These are phyloP conservation scores for Beauveria australis DNA, from an alignment of 2,329 filamentous ascomycete genomes.

Conservation along the genomic window DNA sequence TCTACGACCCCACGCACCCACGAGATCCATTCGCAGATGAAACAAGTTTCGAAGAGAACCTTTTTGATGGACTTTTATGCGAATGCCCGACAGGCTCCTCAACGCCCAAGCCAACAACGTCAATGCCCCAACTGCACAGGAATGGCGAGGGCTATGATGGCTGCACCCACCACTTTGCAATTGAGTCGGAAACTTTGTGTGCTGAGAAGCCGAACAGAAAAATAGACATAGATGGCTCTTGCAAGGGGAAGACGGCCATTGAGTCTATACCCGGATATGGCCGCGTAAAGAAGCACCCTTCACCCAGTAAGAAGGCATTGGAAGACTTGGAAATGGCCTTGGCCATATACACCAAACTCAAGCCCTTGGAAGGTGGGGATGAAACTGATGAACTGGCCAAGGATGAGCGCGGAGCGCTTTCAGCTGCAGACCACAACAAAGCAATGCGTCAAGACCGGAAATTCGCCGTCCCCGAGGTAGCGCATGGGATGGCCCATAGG, in stretches of 20 bases:
- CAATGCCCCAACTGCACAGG: not conserved
- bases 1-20: conserved; percentile 9
- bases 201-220: not conserved
- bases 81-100: conserved; percentile 29
- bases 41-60: conserved; percentile 28
- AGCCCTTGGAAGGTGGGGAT: conserved; percentile 13
- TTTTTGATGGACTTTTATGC: conserved; percentile 30
- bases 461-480: not conserved
- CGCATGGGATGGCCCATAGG: not conserved
- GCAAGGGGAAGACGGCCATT: no score
- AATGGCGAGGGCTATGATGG: not conserved
- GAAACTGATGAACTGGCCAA: conserved; percentile 25
- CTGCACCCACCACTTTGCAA: not conserved
- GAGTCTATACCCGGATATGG: not conserved
- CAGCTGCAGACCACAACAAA: conserved; percentile 23
- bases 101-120: conserved; percentile 24
- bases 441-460: not conserved
- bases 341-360: conserved; percentile 22
- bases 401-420: conserved; percentile 14
- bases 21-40: conserved; percentile 25
- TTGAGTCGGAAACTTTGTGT: not conserved
- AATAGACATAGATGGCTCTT: not conserved
- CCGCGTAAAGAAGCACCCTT: conserved; percentile 35
- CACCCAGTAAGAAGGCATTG: conserved; percentile 33
- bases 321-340: conserved; percentile 30